A percentile compares a stretch with the other conserved stretches of the same genome.
Conservation (phyloP, 208 protist genomes). For the Endotrypanum monterogeii region DNA sequence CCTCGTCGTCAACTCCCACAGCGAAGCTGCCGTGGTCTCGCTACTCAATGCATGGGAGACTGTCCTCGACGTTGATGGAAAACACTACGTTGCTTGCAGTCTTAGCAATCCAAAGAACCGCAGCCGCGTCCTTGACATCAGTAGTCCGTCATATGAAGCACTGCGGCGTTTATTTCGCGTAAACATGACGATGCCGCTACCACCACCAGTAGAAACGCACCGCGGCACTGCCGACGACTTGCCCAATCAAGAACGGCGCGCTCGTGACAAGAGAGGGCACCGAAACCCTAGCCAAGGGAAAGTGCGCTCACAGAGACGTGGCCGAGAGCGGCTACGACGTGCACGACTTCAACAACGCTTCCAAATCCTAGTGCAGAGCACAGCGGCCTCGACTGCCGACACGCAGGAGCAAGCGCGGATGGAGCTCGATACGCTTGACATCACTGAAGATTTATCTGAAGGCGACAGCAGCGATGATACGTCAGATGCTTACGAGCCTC, state of each 20-base stretch:
- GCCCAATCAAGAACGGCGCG: neutral
- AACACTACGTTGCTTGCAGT: constrained; percentile 19
- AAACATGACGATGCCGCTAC: neutral
- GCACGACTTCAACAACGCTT: constrained; percentile 16
- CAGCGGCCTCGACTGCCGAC: neutral
- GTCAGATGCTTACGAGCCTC: neutral
- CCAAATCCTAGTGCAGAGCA: constrained; percentile 9
- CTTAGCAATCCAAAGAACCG: constrained; percentile 42
- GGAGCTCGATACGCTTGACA: constrained; percentile 7
- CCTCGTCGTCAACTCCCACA: constrained; percentile 38
- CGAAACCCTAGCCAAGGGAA: constrained; percentile 16
- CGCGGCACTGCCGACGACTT: neutral
- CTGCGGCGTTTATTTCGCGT: constrained; percentile 33
- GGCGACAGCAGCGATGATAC: neutral
- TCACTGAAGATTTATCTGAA: neutral
- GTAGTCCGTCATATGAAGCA: constrained; percentile 35
- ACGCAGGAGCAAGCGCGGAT: constrained; percentile 1
- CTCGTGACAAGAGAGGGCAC: neutral
- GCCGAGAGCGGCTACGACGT: constrained; percentile 7
- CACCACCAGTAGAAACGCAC: neutral
- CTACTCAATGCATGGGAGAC: constrained; percentile 24
- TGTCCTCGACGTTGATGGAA: constrained; percentile 21
- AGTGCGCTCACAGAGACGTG: constrained; percentile 7
- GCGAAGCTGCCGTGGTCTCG: neutral
- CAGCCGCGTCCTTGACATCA: constrained; percentile 35